phyloP scores from a whole-genome alignment of 139 green algal genomes.

The Chloropicon primus region DNA sequence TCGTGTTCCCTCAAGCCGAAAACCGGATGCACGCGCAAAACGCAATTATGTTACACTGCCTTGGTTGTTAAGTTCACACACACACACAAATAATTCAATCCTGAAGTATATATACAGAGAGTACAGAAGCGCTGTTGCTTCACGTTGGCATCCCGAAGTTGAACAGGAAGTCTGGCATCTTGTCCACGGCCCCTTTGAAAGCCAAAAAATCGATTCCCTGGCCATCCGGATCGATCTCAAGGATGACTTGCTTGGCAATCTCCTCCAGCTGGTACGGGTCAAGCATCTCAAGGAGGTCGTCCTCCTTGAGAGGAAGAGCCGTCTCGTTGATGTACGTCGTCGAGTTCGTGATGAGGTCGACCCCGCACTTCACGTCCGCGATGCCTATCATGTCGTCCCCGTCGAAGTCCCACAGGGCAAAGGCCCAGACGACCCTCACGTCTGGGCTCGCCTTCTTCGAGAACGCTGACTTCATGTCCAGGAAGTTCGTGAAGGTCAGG shows the following conservation, averaged over 20 bases:
- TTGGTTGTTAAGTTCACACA: slow-evolving; percentile 9
- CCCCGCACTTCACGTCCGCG: background rate
- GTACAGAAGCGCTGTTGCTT: too few species aligned
- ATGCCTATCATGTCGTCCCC: slow-evolving; percentile 10
- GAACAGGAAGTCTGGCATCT: slow-evolving; percentile 23
- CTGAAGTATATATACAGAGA: too few species aligned
- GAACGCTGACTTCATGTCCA: slow-evolving; percentile 28
- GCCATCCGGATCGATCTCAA: slow-evolving; percentile 19
- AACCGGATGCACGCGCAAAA: slow-evolving; percentile 97
- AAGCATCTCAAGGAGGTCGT: background rate
- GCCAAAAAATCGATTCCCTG: slow-evolving; percentile 2
- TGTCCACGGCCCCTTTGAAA: slow-evolving; percentile 15
- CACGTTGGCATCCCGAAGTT: slow-evolving; percentile 21
- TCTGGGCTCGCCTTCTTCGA: slow-evolving; percentile 15
- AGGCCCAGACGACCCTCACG: slow-evolving; percentile 24
- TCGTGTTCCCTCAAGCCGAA: slow-evolving; percentile 88
- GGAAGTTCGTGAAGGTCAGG: slow-evolving; percentile 25
- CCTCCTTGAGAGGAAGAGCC: background rate
- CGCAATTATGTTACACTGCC: slow-evolving; percentile 69
- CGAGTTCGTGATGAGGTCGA: background rate
- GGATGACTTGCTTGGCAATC: background rate
- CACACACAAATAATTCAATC: background rate
- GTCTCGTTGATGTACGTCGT: background rate
- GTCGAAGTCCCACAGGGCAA: slow-evolving; percentile 35
- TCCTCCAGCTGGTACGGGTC: background rate